phyloP scores from a whole-genome alignment of 75 land plant species.

The Adiantum capillusveneris region DNA sequence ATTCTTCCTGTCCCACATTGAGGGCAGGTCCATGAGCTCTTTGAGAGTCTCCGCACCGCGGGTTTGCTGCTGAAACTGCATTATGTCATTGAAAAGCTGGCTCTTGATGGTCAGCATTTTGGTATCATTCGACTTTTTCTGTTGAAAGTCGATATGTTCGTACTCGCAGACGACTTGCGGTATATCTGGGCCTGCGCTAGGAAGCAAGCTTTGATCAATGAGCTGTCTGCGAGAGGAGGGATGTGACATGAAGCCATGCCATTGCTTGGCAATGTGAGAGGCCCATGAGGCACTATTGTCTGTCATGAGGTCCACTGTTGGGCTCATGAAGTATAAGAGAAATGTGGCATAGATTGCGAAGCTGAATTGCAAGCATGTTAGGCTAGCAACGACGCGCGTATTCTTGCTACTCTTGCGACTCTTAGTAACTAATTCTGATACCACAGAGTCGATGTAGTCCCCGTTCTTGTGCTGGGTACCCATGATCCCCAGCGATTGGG shows the following conservation, averaged over 20 bases:
- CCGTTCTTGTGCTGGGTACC: neutral
- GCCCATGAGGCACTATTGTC: conserved; percentile 67
- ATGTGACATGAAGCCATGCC: conserved; percentile 49
- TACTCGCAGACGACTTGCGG: conserved; percentile 52
- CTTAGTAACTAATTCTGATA: neutral
- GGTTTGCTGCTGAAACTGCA: conserved; percentile 53
- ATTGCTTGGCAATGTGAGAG: conserved; percentile 50
- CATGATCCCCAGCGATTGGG: neutral
- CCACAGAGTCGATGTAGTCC: neutral
- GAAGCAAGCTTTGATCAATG: conserved; percentile 5
- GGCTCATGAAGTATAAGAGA: conserved; percentile 88
- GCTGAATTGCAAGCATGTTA: conserved; percentile 79
- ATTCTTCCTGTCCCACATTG: conserved; percentile 46
- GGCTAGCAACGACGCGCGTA: conserved; percentile 45
- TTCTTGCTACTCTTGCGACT: conserved; percentile 1
- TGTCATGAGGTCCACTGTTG: conserved; percentile 64
- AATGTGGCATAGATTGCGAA: conserved; percentile 93
- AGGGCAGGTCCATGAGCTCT: conserved; percentile 78
- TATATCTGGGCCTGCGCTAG: neutral
- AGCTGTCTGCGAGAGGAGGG: conserved; percentile 23
- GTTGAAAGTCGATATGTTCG: conserved; percentile 69
- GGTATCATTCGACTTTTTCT: conserved; percentile 80
- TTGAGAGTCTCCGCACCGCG: conserved; percentile 70
- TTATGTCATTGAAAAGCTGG: conserved; percentile 68
- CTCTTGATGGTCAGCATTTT: conserved; percentile 72